phyloP scores from a whole-genome alignment of 2,329 filamentous ascomycete species.

The Mycogone perniciosa region DNA sequence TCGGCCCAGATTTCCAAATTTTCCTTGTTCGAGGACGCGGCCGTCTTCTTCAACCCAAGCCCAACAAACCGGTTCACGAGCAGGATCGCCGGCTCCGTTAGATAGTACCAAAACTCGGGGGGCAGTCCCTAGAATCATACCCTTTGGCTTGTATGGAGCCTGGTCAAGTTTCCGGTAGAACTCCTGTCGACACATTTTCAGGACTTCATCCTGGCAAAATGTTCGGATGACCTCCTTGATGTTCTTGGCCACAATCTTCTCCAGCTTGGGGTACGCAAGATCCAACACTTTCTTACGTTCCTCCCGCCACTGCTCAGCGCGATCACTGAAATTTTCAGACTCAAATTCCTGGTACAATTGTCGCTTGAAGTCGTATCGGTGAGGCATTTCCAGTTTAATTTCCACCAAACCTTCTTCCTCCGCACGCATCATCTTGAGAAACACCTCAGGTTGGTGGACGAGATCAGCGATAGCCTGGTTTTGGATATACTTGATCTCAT shows the following conservation, averaged over 20 bases:
- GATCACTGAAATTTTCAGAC: conserved; percentile 91
- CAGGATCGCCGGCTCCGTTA: conserved; percentile 69
- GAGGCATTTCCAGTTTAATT: conserved; percentile 71
- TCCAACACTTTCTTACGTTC: conserved; percentile 82
- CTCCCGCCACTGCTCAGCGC: conserved; percentile 91
- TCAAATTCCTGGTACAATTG: conserved; percentile 78
- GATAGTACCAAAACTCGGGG: conserved; percentile 83
- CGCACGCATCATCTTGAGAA: conserved; percentile 94
- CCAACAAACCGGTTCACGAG: conserved; percentile 79
- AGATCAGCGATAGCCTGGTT: conserved; percentile 81
- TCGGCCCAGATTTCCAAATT: conserved; percentile 69
- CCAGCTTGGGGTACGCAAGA: conserved; percentile 71
- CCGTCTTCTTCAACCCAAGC: conserved; percentile 92
- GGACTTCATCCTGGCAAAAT: conserved; percentile 87
- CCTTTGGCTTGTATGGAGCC: conserved; percentile 91
- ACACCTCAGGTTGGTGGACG: conserved; percentile 78
- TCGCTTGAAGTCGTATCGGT: conserved; percentile 67
- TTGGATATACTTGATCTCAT: conserved; percentile 94
- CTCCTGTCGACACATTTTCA: conserved; percentile 80
- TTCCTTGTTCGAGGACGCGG: conserved; percentile 80
- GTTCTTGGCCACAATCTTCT: conserved; percentile 77
- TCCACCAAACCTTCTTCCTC: conserved; percentile 91
- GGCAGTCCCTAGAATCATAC: conserved; percentile 79
- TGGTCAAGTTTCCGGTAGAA: conserved; percentile 90
- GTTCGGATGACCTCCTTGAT: conserved; percentile 93